phyloP scores from a whole-genome alignment of 305 asterid genomes.

The Rubia tinctorum region DNA sequence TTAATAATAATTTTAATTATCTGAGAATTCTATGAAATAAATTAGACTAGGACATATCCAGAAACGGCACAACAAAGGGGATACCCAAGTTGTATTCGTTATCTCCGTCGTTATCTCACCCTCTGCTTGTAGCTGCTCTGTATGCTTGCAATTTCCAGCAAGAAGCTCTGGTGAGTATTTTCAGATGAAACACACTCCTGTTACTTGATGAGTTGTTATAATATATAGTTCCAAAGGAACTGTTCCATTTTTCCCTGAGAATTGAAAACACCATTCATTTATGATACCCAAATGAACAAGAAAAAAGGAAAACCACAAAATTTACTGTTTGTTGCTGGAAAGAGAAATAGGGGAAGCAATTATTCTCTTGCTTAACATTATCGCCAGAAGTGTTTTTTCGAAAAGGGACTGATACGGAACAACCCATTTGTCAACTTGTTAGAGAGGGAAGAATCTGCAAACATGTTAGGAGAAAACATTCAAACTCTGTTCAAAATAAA shows the following conservation, averaged over 20 bases:
- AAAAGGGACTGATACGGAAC: slow-evolving; percentile 44
- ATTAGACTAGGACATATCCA: too few relatives aligned
- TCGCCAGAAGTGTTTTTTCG: slow-evolving; percentile 36
- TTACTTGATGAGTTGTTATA: slow-evolving; percentile 16
- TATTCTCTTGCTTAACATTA: slow-evolving; percentile 31
- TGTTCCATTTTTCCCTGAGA: slow-evolving; percentile 33
- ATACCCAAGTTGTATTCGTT: slow-evolving; percentile 76
- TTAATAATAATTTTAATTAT: neutral
- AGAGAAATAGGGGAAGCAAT: slow-evolving; percentile 44
- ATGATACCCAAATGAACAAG: too few relatives aligned
- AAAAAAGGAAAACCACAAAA: neutral
- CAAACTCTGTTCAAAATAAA: neutral
- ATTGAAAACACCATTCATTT: neutral
- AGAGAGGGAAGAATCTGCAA: slow-evolving; percentile 25
- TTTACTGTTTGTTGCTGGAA: slow-evolving; percentile 38
- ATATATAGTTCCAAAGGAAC: slow-evolving; percentile 29
- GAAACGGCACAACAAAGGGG: too few relatives aligned
- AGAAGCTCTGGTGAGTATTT: slow-evolving; percentile 31
- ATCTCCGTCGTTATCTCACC: slow-evolving; percentile 29
- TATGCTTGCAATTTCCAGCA: slow-evolving; percentile 31
- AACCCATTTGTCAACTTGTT: slow-evolving; percentile 72
- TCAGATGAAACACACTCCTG: slow-evolving; percentile 27
- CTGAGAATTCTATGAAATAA: too few relatives aligned
- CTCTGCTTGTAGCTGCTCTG: slow-evolving; percentile 36
- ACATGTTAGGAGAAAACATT: neutral